Percentiles rank a stretch among this genome's conserved stretches.
Conservation (phyloP, 2,329 filamentous ascomycete genomes). For the Fusarium mexicanum region DNA sequence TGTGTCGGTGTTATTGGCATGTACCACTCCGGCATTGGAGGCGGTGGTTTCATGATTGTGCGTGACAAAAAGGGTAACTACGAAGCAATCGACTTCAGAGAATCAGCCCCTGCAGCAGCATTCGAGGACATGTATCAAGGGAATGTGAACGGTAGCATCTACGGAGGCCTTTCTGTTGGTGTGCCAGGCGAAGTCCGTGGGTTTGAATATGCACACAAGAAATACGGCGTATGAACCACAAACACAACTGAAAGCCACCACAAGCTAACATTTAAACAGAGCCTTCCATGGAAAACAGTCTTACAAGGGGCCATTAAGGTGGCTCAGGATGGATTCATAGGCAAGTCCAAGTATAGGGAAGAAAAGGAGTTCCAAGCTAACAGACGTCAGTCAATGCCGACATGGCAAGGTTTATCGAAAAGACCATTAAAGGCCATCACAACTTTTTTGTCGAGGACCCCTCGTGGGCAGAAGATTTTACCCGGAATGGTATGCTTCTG, state of each 20-base stretch:
- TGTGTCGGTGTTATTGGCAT: slow-evolving; percentile 80
- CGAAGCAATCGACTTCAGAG: slow-evolving; percentile 89
- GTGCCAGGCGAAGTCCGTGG: slow-evolving; percentile 82
- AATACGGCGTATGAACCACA: slow-evolving; percentile 66
- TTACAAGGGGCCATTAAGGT: slow-evolving; percentile 78
- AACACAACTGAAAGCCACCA: not conserved
- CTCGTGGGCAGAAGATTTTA: slow-evolving; percentile 88
- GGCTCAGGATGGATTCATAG: slow-evolving; percentile 76
- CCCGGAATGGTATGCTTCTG: slow-evolving; percentile 69
- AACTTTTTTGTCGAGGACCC: slow-evolving; percentile 80
- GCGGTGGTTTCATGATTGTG: slow-evolving; percentile 90
- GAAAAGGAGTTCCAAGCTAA: slow-evolving; percentile 11
- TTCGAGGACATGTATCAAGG: slow-evolving; percentile 85
- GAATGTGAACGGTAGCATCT: slow-evolving; percentile 72
- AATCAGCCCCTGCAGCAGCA: slow-evolving; percentile 84
- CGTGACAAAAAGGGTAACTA: slow-evolving; percentile 77
- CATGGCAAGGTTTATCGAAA: slow-evolving; percentile 76
- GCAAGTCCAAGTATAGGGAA: slow-evolving; percentile 41
- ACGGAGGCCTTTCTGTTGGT: slow-evolving; percentile 76
- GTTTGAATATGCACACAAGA: slow-evolving; percentile 78
- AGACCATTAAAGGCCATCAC: slow-evolving; percentile 47
- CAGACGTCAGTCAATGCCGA: slow-evolving; percentile 70
- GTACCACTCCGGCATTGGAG: slow-evolving; percentile 86
- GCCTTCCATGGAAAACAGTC: slow-evolving; percentile 75
- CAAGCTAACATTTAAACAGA: slow-evolving; percentile 43